Base-by-base conservation (phyloP, 2,329 filamentous ascomycete species). In the Truncatella angustata region DNA sequence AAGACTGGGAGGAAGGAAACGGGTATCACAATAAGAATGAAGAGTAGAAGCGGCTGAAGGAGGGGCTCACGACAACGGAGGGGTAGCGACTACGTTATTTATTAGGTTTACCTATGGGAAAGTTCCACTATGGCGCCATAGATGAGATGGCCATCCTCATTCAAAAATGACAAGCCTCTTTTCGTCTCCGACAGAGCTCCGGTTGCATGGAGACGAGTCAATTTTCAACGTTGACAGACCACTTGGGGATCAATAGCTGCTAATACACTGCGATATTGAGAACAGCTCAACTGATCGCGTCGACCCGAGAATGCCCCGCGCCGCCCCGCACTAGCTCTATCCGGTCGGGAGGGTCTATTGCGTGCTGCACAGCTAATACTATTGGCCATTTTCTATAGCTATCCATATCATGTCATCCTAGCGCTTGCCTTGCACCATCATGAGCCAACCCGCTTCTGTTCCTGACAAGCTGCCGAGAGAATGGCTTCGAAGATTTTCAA, bases 391-490 rank as follows among this genome's bases (percentile, higher is more conserved):
- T 47, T 39, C 52, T 54, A 51, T 49, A 49, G 32, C 50, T 43
- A 48, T 55, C 60, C 55, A 54, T 55, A 66, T 67, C 61, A 63
- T 67, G 65, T 64, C 65, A 68, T 67, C 57, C 53, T 52, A 53
- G 52, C 56, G 58, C 54, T 54, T 49, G 49, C 56, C 62, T 66
- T 60, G 57, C 60, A 62, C 63, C 63, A 66, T 63, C 24, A 26
- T 39, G 28, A 51, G 21, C 49, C 49, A 45, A 51, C 39, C 32
- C 40, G 40, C 39, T 37, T 43, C 18, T 35, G 49, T 23, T 42
- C 36, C 36, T 42, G 35, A 12, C 7, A n/a, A 32, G 35, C 11
- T 21, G 47, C 23, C 47, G 23, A 50, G 35, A 24, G 14, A 21
- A 18, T 18, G 20, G 10, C 5, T 12, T 46, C 26, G 26, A 46